Percentiles rank a stretch among this genome's conserved stretches.
Conservation (phyloP, 1,284 basidiomycete species). For the Cryptococcus neoformans region DNA sequence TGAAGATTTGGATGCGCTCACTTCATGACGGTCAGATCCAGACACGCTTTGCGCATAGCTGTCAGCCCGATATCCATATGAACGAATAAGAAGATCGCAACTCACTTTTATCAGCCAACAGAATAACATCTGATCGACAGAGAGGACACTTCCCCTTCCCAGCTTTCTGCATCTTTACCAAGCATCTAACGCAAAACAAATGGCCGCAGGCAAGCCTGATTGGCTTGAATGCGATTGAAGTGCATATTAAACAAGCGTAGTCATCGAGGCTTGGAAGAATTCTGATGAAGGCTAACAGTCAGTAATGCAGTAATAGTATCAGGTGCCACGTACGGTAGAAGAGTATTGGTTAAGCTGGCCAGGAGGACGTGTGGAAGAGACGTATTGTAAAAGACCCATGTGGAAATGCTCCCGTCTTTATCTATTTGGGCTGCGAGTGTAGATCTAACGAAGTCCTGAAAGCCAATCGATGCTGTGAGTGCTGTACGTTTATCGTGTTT, state of each 20-base stretch:
- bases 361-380: constrained; percentile 76
- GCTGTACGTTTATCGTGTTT: constrained; percentile 83
- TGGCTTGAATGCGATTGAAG: constrained; percentile 80
- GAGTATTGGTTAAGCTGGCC: constrained; percentile 76
- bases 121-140: constrained; percentile 73
- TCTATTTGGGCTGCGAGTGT: constrained; percentile 39
- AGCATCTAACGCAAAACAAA: constrained; percentile 86
- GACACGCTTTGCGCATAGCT: constrained; percentile 21
- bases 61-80: constrained; percentile 1
- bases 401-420: constrained; percentile 38
- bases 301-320: constrained; percentile 28
- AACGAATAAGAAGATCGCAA: constrained; percentile 13
- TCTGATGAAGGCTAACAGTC: constrained; percentile 8
- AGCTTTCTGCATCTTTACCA: constrained; percentile 91
- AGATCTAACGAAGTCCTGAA: constrained; percentile 47
- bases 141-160: constrained; percentile 79
- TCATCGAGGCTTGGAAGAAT: constrained; percentile 61
- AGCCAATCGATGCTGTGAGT: constrained; percentile 52
- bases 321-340: constrained; percentile 60
- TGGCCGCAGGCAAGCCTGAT: constrained; percentile 81
- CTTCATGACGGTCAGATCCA: constrained; percentile 44
- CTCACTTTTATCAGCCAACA: constrained; percentile 70
- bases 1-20: constrained; percentile 14
- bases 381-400: constrained; percentile 52
- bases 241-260: constrained; percentile 66